phyloP scores from a whole-genome alignment of 2,329 filamentous ascomycete species.

The Laburnicola sp. region DNA sequence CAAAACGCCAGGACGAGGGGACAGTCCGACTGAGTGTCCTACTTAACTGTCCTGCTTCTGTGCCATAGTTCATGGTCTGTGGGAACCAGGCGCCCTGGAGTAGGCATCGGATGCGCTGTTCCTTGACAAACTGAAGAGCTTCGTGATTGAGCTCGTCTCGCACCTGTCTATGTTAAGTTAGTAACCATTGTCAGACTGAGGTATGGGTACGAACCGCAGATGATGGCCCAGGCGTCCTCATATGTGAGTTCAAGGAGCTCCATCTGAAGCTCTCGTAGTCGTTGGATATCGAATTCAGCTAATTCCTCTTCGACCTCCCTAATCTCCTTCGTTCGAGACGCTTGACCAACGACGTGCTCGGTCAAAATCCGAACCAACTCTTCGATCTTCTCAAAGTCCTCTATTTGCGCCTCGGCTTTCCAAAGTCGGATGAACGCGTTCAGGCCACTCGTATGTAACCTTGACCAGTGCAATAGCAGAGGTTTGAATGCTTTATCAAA shows the following conservation, averaged over 20 bases:
- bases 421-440: conserved; percentile 89
- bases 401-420: conserved; percentile 82
- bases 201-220: conserved; percentile 56
- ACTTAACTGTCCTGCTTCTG: conserved; percentile 52
- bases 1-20: conserved; percentile 74
- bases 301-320: conserved; percentile 88
- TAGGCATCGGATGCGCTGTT: conserved; percentile 89
- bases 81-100: conserved; percentile 89
- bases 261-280: conserved; percentile 87
- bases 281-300: conserved; percentile 75
- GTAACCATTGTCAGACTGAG: conserved; percentile 11
- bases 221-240: conserved; percentile 92
- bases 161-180: conserved; percentile 62
- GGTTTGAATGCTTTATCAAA: conserved; percentile 87
- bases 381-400: conserved; percentile 90
- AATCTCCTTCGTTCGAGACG: conserved; percentile 79
- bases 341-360: conserved; percentile 84
- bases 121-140: conserved; percentile 93
- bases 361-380: conserved; percentile 88
- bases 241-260: conserved; percentile 87
- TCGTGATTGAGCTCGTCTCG: conserved; percentile 89
- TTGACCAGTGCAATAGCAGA: conserved; percentile 87
- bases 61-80: conserved; percentile 54
- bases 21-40: conserved; percentile 47
- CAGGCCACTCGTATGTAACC: conserved; percentile 81